Evolutionary conservation across 106 monocot genomes (phyloP).

Genomic region (Chionographis japonica): DNA sequence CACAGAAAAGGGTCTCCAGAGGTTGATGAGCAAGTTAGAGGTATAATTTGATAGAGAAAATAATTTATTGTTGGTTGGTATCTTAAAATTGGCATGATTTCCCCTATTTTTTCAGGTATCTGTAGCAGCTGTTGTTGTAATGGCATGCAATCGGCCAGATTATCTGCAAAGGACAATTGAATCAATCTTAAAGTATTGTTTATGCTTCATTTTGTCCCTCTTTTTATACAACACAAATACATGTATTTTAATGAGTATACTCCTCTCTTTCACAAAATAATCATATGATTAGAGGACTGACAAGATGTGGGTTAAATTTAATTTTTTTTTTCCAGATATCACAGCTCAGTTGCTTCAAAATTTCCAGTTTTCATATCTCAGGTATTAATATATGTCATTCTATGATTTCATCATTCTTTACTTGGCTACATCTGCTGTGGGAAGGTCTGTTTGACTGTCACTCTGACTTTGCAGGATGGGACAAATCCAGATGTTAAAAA

Average conservation of each 20-base stretch:
- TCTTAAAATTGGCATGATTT: too few species aligned
- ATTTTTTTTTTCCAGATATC: constrained; percentile 57
- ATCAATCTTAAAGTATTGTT: constrained; percentile 77
- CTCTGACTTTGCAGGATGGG: constrained; percentile 70
- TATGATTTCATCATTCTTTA: neutral
- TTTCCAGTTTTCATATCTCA: constrained; percentile 96
- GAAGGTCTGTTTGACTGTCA: neutral
- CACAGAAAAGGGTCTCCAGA: constrained; percentile 43
- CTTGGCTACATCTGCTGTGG: neutral
- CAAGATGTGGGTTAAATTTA: neutral
- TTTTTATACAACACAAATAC: neutral
- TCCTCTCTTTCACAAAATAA: neutral
- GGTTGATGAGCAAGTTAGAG: constrained; percentile 25
- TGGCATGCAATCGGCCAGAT: constrained; percentile 97
- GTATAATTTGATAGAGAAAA: constrained; percentile 18
- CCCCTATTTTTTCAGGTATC: constrained; percentile 32
- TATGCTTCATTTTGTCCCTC: neutral
- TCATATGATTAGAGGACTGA: neutral
- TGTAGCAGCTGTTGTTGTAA: constrained; percentile 93
- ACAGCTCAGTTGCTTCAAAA: constrained; percentile 66
- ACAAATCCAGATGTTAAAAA: constrained; percentile 76
- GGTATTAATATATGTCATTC: constrained; percentile 27
- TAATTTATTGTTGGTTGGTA: too few species aligned
- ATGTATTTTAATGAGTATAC: neutral
- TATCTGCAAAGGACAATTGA: constrained; percentile 83